Conservation (phyloP, 768 basidiomycete genomes). For the Crassisporium funariophilum region DNA sequence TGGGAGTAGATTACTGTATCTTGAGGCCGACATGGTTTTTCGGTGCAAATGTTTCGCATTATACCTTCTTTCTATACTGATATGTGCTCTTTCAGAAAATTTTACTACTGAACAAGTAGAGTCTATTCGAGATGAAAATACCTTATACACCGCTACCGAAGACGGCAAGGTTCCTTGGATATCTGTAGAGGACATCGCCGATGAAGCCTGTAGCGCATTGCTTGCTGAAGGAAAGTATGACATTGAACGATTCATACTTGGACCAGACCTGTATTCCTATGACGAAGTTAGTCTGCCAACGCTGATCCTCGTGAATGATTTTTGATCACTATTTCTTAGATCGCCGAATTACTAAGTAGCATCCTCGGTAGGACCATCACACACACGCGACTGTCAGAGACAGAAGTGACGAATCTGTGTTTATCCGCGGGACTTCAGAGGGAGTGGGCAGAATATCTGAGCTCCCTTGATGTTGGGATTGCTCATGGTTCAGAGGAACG, state of each 20-base stretch:
- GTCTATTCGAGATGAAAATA: constrained; percentile 24
- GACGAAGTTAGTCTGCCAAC: constrained; percentile 26
- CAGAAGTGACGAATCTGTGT: constrained; percentile 20
- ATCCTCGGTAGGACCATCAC: constrained; percentile 31
- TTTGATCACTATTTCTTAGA: constrained; percentile 16
- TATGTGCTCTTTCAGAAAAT: constrained; percentile 28
- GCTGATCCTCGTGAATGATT: not conserved
- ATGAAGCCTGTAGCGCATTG: constrained; percentile 33
- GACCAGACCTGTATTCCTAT: constrained; percentile 32
- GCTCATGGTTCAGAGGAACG: constrained; percentile 22
- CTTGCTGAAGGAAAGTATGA: constrained; percentile 24
- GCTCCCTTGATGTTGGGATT: constrained; percentile 13
- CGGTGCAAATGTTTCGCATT: constrained; percentile 23
- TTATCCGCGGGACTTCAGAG: constrained; percentile 15
- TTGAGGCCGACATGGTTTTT: constrained; percentile 42
- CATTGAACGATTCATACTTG: constrained; percentile 31
- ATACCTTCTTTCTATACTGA: not conserved
- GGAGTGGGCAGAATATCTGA: constrained; percentile 14
- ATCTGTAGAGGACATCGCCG: constrained; percentile 33
- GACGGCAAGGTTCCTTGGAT: constrained; percentile 33
- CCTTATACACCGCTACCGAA: constrained; percentile 27
- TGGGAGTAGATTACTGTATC: constrained; percentile 34
- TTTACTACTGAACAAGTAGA: constrained; percentile 20
- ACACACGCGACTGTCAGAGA: constrained; percentile 22
- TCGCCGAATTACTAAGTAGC: constrained; percentile 25